Percentiles rank a stretch among this genome's conserved stretches.
phyloP scores from a whole-genome alignment of 306 rosid species.

The Trifolium dubium region DNA sequence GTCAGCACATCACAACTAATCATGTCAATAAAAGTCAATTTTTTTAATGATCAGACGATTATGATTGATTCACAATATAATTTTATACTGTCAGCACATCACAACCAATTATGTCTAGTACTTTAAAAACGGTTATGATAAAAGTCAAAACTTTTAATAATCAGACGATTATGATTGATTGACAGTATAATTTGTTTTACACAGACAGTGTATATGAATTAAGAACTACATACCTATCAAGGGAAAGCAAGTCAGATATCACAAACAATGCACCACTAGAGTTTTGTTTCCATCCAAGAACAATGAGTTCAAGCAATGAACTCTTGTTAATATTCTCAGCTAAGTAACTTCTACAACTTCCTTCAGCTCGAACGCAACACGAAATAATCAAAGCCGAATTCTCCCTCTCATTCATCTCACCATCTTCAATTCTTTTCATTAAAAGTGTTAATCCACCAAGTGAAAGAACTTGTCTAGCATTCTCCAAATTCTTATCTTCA shows the following conservation, averaged over 20 bases:
- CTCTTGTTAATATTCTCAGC: conserved; percentile 61
- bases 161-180: neutral
- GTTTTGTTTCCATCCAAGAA: conserved; percentile 50
- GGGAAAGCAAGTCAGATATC: conserved; percentile 67
- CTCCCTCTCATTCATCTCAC: conserved; percentile 62
- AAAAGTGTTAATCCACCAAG: conserved; percentile 76
- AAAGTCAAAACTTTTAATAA: no score
- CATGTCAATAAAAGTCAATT: no score
- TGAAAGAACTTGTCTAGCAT: conserved; percentile 74
- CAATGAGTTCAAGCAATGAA: conserved; percentile 71
- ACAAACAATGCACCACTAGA: conserved; percentile 56
- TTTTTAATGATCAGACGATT: neutral
- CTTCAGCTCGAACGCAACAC: conserved; percentile 76
- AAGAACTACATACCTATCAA: conserved; percentile 56
- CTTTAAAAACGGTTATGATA: no score
- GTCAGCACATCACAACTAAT: neutral
- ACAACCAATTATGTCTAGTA: neutral
- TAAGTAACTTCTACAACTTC: conserved; percentile 69
- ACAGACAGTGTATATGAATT: no score
- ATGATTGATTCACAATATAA: neutral
- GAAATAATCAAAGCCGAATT: conserved; percentile 53
- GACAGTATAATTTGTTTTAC: neutral
- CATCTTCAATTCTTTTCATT: conserved; percentile 59
- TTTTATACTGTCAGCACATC: neutral
- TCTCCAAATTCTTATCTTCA: conserved; percentile 84